phyloP scores from a whole-genome alignment of 116 monocot genomes.

The Phalaenopsis hybrid region DNA sequence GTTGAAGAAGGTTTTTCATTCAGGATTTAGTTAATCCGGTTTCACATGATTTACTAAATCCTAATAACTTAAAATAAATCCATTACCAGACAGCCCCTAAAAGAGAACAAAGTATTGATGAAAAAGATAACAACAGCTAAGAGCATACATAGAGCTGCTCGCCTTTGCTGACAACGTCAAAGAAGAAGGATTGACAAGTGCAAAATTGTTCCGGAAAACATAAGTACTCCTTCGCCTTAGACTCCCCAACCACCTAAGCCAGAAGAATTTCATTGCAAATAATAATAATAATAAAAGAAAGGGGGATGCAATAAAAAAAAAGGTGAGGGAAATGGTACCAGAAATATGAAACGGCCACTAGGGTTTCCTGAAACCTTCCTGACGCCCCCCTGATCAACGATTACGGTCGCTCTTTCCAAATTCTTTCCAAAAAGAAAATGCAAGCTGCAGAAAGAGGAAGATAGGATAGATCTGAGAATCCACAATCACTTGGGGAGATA shows the following conservation, averaged over 20 bases:
- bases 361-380: constrained; percentile 40
- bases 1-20: too few relatives aligned
- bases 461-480: not conserved
- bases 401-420: constrained; percentile 69
- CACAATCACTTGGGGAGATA: constrained; percentile 3
- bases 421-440: constrained; percentile 88
- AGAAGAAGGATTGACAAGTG: constrained; percentile 94
- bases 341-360: constrained; percentile 50
- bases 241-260: constrained; percentile 73
- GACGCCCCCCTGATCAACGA: constrained; percentile 84
- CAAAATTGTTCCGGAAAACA: constrained; percentile 87
- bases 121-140: not conserved
- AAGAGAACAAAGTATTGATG: constrained; percentile 1
- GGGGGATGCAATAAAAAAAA: not conserved
- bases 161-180: constrained; percentile 71
- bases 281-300: not conserved
- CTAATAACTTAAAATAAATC: too few relatives aligned
- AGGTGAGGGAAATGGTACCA: constrained; percentile 15
- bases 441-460: constrained; percentile 35
- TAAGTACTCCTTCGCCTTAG: constrained; percentile 83
- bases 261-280: not conserved
- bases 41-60: too few relatives aligned
- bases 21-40: too few relatives aligned
- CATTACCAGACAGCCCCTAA: too few relatives aligned
- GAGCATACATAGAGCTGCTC: constrained; percentile 78